phyloP scores from a whole-genome alignment of 257 asterid species.

The Echium plantagineum region DNA sequence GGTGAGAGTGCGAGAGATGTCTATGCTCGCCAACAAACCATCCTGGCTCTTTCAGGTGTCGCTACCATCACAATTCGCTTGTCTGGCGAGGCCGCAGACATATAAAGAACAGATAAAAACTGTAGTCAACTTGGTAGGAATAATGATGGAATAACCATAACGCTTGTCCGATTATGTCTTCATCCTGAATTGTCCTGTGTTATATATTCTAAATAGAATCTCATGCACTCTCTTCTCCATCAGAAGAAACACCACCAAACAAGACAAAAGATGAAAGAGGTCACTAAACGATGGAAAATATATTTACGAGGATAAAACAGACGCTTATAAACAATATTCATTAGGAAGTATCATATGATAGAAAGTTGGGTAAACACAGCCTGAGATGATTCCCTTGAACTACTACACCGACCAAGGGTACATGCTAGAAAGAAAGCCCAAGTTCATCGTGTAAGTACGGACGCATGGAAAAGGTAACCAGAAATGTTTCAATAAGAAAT shows the following conservation, averaged over 20 bases:
- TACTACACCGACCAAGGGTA: not conserved
- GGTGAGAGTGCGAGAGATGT: conserved; percentile 2
- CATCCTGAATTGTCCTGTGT: not conserved
- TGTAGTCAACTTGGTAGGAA: not conserved
- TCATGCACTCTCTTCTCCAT: not conserved
- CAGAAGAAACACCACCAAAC: too few relatives aligned
- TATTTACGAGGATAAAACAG: too few relatives aligned
- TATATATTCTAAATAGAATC: not conserved
- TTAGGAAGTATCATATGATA: too few relatives aligned
- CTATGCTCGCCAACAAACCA: conserved; percentile 19
- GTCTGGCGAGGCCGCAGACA: conserved; percentile 9
- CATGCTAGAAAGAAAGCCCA: not conserved
- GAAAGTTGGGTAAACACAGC: not conserved
- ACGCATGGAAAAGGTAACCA: not conserved
- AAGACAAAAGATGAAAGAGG: too few relatives aligned
- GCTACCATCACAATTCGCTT: conserved; percentile 12
- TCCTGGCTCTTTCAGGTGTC: conserved; percentile 23
- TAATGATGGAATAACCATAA: not conserved
- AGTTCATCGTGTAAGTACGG: not conserved
- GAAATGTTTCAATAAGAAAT: not conserved
- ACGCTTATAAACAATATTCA: too few relatives aligned
- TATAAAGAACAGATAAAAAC: not conserved
- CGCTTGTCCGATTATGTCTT: not conserved
- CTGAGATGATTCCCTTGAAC: not conserved
- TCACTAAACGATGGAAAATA: too few relatives aligned